phyloP scores from a whole-genome alignment of 176 grass and related monocot genomes.

The Aegilops speltoides region DNA sequence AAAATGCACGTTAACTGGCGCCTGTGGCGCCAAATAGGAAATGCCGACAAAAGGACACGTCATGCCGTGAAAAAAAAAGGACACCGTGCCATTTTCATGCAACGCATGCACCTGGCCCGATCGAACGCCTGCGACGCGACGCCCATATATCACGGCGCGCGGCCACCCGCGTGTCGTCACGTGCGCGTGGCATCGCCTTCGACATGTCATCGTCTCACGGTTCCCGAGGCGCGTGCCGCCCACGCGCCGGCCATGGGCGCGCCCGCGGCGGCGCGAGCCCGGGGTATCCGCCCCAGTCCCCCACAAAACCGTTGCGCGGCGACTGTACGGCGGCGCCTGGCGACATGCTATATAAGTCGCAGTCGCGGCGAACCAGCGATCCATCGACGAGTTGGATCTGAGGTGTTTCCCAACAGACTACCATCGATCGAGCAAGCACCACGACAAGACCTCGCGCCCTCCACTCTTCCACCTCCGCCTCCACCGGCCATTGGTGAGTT shows the following conservation, averaged over 20 bases:
- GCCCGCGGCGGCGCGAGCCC: neutral
- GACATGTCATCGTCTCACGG: neutral
- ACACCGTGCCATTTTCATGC: too few relatives aligned
- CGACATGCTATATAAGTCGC: neutral
- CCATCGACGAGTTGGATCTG: neutral
- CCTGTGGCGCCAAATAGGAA: too few relatives aligned
- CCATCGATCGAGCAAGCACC: neutral
- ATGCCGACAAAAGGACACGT: too few relatives aligned
- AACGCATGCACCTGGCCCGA: too few relatives aligned
- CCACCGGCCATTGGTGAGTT: neutral
- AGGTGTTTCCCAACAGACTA: neutral
- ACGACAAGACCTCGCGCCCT: neutral
- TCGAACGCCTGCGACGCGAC: too few relatives aligned
- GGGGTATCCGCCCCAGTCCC: neutral
- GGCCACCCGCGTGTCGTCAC: neutral
- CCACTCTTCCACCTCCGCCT: neutral
- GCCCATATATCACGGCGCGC: neutral
- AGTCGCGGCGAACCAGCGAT: too few relatives aligned
- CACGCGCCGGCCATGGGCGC: neutral
- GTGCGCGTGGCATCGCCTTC: neutral
- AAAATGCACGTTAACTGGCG: too few relatives aligned
- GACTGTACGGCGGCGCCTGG: neutral
- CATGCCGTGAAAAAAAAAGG: too few relatives aligned
- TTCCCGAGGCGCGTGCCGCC: neutral
- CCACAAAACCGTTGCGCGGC: neutral